A percentile compares a stretch with the other conserved stretches of the same genome.
Evolutionary conservation across 164 flowering plant species (phyloP).

Genomic region (Dillenia suffruticosa): DNA sequence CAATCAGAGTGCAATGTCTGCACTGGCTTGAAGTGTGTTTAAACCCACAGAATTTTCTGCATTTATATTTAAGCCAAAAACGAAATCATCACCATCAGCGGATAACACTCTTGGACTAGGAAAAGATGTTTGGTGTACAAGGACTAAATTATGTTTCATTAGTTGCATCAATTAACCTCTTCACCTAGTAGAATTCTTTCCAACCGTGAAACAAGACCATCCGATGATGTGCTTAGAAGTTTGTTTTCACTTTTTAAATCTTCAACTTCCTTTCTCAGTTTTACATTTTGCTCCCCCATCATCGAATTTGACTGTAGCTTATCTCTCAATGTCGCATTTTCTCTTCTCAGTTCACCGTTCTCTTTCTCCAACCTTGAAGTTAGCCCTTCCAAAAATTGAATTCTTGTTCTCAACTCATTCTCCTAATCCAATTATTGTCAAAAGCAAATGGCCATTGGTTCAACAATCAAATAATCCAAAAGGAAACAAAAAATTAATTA

Average conservation of each 20-base stretch:
- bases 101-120: no score
- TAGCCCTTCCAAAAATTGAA: slow-evolving; percentile 6
- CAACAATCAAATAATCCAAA: neutral
- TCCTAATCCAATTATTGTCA: neutral
- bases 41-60: no score
- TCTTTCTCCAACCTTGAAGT: neutral
- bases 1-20: no score
- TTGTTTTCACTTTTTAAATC: slow-evolving; percentile 14
- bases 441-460: neutral
- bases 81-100: no score
- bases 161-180: neutral
- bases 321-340: slow-evolving; percentile 6
- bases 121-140: no score
- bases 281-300: slow-evolving; percentile 1
- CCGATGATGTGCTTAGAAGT: slow-evolving; percentile 1
- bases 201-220: slow-evolving; percentile 10
- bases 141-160: no score
- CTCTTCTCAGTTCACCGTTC: slow-evolving; percentile 4
- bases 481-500: neutral
- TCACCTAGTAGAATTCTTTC: slow-evolving; percentile 13
- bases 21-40: no score
- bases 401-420: slow-evolving; percentile 9
- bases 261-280: slow-evolving; percentile 13
- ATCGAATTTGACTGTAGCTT: slow-evolving; percentile 6
- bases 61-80: no score